Evolutionary conservation across 768 basidiomycete genomes (phyloP).

Genomic region (Boletus huronensis): DNA sequence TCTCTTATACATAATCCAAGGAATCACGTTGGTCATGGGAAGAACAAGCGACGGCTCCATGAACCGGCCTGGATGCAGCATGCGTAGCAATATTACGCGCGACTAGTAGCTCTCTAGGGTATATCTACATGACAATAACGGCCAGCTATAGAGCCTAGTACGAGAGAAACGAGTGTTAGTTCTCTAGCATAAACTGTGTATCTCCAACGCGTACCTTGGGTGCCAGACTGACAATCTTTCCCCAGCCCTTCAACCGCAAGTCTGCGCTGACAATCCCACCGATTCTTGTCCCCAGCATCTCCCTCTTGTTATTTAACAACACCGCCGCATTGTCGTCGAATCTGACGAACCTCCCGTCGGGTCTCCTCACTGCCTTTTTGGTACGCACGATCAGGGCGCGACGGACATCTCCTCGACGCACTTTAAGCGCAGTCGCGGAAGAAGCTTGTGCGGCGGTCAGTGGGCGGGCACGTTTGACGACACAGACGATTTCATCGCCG

Average conservation of each 20-base stretch:
- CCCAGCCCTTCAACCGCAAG: constrained; percentile 88
- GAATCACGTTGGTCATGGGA: background rate
- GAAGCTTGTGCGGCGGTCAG: constrained; percentile 62
- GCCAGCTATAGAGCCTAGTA: constrained; percentile 18
- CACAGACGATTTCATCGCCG: constrained; percentile 94
- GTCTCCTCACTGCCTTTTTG: constrained; percentile 77
- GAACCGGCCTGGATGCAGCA: background rate
- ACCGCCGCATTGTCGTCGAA: constrained; percentile 98
- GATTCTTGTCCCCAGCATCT: constrained; percentile 94
- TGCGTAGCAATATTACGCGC: background rate
- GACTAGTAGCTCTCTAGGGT: constrained; percentile 11
- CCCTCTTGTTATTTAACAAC: constrained; percentile 89
- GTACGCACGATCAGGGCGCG: constrained; percentile 94
- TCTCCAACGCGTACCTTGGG: constrained; percentile 59
- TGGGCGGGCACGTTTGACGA: constrained; percentile 88
- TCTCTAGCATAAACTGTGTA: background rate
- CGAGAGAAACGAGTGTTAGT: background rate
- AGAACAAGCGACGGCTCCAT: background rate
- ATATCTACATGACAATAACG: constrained; percentile 3
- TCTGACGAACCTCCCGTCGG: constrained; percentile 82
- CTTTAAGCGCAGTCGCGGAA: constrained; percentile 81
- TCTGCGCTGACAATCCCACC: constrained; percentile 92
- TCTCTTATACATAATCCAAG: no score
- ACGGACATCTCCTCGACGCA: constrained; percentile 90
- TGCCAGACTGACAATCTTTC: constrained; percentile 88